A percentile compares a stretch with the other conserved stretches of the same genome.
These are phyloP conservation scores for Backusella morwellensis DNA, from an alignment of 192 early-diverging fungal species.

Conservation along the genomic window DNA sequence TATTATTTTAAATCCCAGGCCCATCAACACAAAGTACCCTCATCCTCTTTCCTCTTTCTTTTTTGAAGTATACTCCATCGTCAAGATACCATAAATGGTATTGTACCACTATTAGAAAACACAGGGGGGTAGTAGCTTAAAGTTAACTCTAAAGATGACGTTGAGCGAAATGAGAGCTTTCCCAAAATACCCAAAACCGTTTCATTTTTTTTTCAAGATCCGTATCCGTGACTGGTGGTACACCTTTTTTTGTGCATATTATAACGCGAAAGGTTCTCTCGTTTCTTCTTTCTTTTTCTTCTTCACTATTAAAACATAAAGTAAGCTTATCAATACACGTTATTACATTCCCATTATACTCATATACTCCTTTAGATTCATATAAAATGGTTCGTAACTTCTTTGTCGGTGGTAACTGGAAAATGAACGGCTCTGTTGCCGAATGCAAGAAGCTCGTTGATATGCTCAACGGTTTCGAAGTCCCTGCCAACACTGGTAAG, in stretches of 20 bases:
- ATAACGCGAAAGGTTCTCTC: not conserved
- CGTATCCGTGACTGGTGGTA: not conserved
- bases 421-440: constrained; percentile 92
- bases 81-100: not conserved
- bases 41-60: not conserved
- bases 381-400: constrained; percentile 73
- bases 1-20: not conserved
- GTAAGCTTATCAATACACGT: not conserved
- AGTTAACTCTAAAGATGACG: not conserved
- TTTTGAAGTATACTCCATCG: not conserved
- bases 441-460: constrained; percentile 75
- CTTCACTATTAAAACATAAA: not conserved
- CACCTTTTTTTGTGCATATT: constrained; percentile 1
- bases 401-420: constrained; percentile 91
- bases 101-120: not conserved
- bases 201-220: not conserved
- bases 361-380: not conserved
- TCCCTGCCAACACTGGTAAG: constrained; percentile 72
- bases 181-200: constrained; percentile 1
- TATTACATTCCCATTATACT: not conserved
- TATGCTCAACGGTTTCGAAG: constrained; percentile 70
- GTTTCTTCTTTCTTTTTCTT: not conserved
- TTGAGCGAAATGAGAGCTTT: not conserved
- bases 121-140: not conserved
- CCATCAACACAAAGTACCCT: not conserved